Percentiles rank a stretch among this genome's conserved stretches.
Conservation (phyloP, 1,139 yeast genomes). For the Petasospora rhodanensis region DNA sequence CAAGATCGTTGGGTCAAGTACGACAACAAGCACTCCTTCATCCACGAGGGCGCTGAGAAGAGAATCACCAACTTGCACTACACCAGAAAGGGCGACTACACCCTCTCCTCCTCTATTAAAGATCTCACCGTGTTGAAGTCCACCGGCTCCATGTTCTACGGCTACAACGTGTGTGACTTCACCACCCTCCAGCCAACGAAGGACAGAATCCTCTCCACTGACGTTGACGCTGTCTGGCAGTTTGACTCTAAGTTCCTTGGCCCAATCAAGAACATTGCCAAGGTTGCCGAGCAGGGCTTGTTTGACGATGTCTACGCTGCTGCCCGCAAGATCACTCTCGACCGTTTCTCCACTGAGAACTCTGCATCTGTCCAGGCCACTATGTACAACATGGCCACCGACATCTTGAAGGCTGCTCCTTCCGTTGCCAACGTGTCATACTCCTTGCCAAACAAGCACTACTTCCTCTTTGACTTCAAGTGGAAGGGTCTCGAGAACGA, state of each 20-base stretch:
- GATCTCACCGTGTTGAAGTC: slow-evolving; percentile 86
- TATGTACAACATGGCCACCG: slow-evolving; percentile 85
- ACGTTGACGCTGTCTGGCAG: slow-evolving; percentile 72
- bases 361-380: slow-evolving; percentile 94
- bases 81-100: slow-evolving; percentile 42
- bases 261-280: slow-evolving; percentile 45
- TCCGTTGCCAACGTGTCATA: slow-evolving; percentile 63
- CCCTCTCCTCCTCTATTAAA: slow-evolving; percentile 65
- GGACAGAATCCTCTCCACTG: slow-evolving; percentile 86
- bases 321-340: slow-evolving; percentile 69
- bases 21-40: slow-evolving; percentile 76
- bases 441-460: slow-evolving; percentile 86
- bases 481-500: slow-evolving; percentile 85
- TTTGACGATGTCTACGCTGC: slow-evolving; percentile 57
- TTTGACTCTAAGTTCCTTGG: slow-evolving; percentile 51
- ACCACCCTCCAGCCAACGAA: slow-evolving; percentile 78
- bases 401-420: slow-evolving; percentile 56
- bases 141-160: slow-evolving; percentile 93
- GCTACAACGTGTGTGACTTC: slow-evolving; percentile 79
- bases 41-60: slow-evolving; percentile 79
- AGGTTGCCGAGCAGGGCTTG: slow-evolving; percentile 53
- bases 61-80: slow-evolving; percentile 57
- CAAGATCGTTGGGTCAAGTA: slow-evolving; percentile 80
- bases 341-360: slow-evolving; percentile 76
- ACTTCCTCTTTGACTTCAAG: slow-evolving; percentile 68